Conservation (phyloP, 139 green algal species). For the Chlorella sp. region DNA sequence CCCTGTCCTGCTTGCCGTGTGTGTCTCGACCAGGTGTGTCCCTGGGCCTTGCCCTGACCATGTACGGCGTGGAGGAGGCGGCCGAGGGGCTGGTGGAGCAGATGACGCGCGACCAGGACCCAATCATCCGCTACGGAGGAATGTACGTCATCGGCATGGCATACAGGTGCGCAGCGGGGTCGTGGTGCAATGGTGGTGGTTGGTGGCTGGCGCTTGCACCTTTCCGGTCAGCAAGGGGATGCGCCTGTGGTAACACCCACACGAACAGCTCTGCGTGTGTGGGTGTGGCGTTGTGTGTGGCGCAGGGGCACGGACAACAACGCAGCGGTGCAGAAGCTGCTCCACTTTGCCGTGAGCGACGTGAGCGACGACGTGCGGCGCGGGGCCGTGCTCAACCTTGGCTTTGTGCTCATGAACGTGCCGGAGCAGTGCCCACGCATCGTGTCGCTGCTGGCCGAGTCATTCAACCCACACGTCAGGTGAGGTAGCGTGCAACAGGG, state of each 20-base stretch:
- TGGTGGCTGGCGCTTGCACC: background rate
- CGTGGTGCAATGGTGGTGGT: no score
- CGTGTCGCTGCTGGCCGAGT: conserved; percentile 89
- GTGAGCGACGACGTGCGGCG: conserved; percentile 94
- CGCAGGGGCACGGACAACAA: conserved; percentile 89
- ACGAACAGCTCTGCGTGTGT: background rate
- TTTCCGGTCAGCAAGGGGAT: background rate
- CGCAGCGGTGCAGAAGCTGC: conserved; percentile 87
- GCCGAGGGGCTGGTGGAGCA: conserved; percentile 91
- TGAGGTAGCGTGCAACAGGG: no score
- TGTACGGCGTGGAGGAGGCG: conserved; percentile 90
- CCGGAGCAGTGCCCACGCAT: conserved; percentile 90
- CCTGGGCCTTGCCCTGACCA: conserved; percentile 77
- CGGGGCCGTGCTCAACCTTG: conserved; percentile 84
- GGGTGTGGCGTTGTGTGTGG: no score
- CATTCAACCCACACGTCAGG: conserved; percentile 94
- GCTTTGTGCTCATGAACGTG: conserved; percentile 85
- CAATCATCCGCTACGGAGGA: conserved; percentile 85
- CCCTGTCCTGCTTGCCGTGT: no score
- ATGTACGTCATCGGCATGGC: conserved; percentile 92
- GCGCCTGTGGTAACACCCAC: background rate
- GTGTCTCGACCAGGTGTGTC: conserved; percentile 41
- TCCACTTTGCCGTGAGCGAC: conserved; percentile 94
- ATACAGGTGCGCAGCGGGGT: conserved; percentile 69
- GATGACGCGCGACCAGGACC: conserved; percentile 69